Evolutionary conservation across 2,329 filamentous ascomycete species (phyloP).

Genomic region (Malbranchea cinnamomea): DNA sequence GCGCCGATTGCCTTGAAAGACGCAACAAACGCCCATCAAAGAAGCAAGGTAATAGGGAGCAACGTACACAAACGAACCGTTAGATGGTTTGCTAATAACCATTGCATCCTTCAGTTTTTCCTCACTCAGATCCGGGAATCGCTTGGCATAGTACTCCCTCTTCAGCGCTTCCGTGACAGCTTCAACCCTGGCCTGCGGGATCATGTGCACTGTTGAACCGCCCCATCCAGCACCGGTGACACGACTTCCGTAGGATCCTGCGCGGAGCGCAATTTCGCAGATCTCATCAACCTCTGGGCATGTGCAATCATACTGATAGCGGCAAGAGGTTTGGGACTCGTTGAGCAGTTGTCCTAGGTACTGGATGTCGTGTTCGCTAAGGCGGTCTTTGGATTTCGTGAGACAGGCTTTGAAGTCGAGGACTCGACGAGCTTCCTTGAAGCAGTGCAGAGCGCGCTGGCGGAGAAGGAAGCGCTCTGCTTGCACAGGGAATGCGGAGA

Average conservation of each 20-base stretch:
- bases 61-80: conserved; percentile 29
- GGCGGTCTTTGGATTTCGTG: conserved; percentile 35
- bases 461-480: conserved; percentile 76
- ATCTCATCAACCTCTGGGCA: conserved; percentile 85
- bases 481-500: conserved; percentile 76
- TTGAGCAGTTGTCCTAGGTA: conserved; percentile 74
- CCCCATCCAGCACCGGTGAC: conserved; percentile 94
- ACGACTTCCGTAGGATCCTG: conserved; percentile 70
- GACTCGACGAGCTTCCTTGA: conserved; percentile 75
- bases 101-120: conserved; percentile 68
- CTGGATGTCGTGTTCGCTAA: conserved; percentile 51
- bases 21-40: conserved; percentile 2
- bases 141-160: conserved; percentile 66
- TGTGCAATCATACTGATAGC: conserved; percentile 79
- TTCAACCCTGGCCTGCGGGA: conserved; percentile 68
- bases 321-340: conserved; percentile 74
- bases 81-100: conserved; percentile 66
- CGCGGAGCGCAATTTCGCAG: conserved; percentile 60
- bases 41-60: not conserved
- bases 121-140: conserved; percentile 49
- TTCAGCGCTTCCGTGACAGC: conserved; percentile 64
- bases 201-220: conserved; percentile 85
- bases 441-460: conserved; percentile 81
- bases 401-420: conserved; percentile 69
- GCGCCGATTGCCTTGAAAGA: too few relatives aligned